These are phyloP conservation scores for Yarrowia keelungensis DNA, from an alignment of 805 yeast genomes.

Conservation along the genomic window DNA sequence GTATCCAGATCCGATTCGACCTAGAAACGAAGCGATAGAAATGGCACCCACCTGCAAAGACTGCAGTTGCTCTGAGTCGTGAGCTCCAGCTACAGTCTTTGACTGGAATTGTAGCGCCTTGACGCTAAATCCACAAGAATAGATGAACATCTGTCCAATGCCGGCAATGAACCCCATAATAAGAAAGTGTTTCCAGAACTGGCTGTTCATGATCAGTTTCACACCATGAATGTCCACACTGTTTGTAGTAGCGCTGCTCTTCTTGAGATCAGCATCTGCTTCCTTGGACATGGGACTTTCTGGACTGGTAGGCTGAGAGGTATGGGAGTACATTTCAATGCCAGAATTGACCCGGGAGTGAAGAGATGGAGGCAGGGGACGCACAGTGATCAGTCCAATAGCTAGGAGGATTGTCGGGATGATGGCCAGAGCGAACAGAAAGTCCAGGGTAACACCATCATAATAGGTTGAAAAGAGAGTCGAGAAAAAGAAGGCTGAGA, in stretches of 20 bases:
- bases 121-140: constrained; percentile 75
- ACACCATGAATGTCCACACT: constrained; percentile 11
- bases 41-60: constrained; percentile 75
- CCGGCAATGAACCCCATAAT: constrained; percentile 66
- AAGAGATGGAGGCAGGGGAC: constrained; percentile 35
- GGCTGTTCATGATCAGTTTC: constrained; percentile 41
- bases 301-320: constrained; percentile 9
- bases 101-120: constrained; percentile 52
- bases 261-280: constrained; percentile 30
- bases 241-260: constrained; percentile 3
- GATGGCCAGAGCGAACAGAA: constrained; percentile 58
- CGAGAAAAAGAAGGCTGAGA: constrained; percentile 66
- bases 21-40: constrained; percentile 70
- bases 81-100: constrained; percentile 48
- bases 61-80: constrained; percentile 56
- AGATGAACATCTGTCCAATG: constrained; percentile 75
- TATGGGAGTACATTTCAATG: constrained; percentile 5
- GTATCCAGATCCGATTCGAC: constrained; percentile 69
- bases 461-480: constrained; percentile 59
- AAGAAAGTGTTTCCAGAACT: constrained; percentile 45
- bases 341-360: constrained; percentile 14
- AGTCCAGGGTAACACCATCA: constrained; percentile 63
- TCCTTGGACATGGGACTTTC: constrained; percentile 19
- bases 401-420: constrained; percentile 57
- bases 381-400: constrained; percentile 40